A percentile compares a stretch with the other conserved stretches of the same genome.
Conservation (phyloP, 106 monocot genomes). For the Triglochin maritima region DNA sequence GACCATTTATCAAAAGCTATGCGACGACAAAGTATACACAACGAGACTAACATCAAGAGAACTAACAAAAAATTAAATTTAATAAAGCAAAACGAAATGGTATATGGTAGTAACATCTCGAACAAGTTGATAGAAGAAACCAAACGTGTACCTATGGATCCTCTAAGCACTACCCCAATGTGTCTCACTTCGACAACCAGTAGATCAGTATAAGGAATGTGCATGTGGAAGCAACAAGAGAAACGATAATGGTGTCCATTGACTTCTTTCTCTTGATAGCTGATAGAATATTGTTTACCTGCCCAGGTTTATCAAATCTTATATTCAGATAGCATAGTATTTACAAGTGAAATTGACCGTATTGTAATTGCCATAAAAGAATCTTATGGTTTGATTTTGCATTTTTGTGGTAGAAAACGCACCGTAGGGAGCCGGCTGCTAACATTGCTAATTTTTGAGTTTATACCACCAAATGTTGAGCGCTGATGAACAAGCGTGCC, state of each 20-base stretch:
- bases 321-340: too few relatives aligned
- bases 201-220: slow-evolving; percentile 88
- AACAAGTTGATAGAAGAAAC: too few relatives aligned
- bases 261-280: slow-evolving; percentile 82
- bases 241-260: slow-evolving; percentile 92
- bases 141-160: not conserved
- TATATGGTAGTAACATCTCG: too few relatives aligned
- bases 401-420: not conserved
- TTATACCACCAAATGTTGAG: slow-evolving; percentile 71
- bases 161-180: not conserved
- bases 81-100: too few relatives aligned
- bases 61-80: too few relatives aligned
- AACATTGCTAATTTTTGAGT: slow-evolving; percentile 72
- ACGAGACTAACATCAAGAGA: too few relatives aligned
- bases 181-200: slow-evolving; percentile 69
- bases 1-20: too few relatives aligned
- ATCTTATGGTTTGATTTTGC: too few relatives aligned
- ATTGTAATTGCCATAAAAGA: too few relatives aligned
- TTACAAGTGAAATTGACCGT: too few relatives aligned
- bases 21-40: too few relatives aligned
- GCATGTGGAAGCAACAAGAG: slow-evolving; percentile 78
- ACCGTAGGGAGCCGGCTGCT: slow-evolving; percentile 85
- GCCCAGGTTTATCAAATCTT: not conserved
- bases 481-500: slow-evolving; percentile 72
- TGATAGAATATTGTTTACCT: slow-evolving; percentile 83